phyloP scores from a whole-genome alignment of 2,329 filamentous ascomycete genomes.

The Colletotrichum euphorbiae region DNA sequence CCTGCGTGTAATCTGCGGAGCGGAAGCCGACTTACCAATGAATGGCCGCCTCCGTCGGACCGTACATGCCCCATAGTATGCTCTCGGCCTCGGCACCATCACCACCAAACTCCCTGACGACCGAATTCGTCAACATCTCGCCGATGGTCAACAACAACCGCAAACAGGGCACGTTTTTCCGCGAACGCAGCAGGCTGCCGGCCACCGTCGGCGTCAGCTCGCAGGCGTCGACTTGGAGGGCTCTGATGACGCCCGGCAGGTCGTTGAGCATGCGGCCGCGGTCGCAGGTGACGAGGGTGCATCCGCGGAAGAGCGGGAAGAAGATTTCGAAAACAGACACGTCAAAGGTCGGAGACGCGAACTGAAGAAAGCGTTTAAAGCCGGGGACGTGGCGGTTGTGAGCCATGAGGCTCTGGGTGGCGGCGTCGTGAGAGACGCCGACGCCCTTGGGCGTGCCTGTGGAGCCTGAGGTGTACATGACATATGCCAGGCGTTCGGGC shows the following conservation, averaged over 20 bases:
- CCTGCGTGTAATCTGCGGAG: not conserved
- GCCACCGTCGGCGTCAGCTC: constrained; percentile 92
- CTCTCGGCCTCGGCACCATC: constrained; percentile 62
- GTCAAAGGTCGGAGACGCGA: constrained; percentile 92
- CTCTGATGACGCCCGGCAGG: constrained; percentile 73
- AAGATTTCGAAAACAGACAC: constrained; percentile 97
- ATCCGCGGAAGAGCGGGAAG: constrained; percentile 81
- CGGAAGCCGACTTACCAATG: constrained; percentile 68
- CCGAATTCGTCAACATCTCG: constrained; percentile 86
- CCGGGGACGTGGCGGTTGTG: constrained; percentile 81
- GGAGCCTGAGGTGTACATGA: constrained; percentile 94
- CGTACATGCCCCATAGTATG: constrained; percentile 93
- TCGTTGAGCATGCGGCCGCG: constrained; percentile 79
- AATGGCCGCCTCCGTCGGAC: constrained; percentile 91
- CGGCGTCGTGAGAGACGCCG: constrained; percentile 81
- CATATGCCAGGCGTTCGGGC: constrained; percentile 74
- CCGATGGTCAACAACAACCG: constrained; percentile 86
- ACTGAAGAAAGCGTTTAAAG: constrained; percentile 88
- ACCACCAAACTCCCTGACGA: constrained; percentile 87
- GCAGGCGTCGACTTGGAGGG: constrained; percentile 80
- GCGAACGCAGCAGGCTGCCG: constrained; percentile 77
- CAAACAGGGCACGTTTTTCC: constrained; percentile 74
- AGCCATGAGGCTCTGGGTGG: constrained; percentile 83
- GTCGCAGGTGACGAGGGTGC: constrained; percentile 78
- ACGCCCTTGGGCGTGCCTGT: constrained; percentile 93